phyloP scores from a whole-genome alignment of 192 early-diverging fungal genomes.

The Rhizoclosmatium sp. region DNA sequence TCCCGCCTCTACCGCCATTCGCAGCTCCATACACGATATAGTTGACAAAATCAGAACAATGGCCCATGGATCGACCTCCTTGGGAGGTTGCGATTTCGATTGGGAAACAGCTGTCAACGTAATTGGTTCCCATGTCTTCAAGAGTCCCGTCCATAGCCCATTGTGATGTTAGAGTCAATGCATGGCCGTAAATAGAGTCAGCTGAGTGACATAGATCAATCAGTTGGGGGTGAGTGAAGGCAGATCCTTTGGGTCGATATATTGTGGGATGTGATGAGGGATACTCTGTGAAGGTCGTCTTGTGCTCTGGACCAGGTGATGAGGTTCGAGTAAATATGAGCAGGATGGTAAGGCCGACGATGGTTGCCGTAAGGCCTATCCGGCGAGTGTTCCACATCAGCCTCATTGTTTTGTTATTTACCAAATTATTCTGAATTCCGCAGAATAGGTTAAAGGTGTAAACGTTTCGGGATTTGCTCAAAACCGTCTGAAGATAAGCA shows the following conservation, averaged over 20 bases:
- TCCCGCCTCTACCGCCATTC: background rate
- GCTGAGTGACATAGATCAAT: background rate
- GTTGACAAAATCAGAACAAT: background rate
- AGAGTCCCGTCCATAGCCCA: background rate
- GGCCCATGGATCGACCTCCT: background rate
- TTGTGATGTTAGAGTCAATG: background rate
- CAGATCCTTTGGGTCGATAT: background rate
- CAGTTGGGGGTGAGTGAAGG: background rate
- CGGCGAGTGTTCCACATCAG: background rate
- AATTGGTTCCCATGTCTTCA: background rate
- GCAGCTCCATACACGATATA: slow-evolving; percentile 1
- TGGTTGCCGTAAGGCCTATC: background rate
- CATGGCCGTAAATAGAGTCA: background rate
- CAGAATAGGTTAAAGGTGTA: too few species aligned
- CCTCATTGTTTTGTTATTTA: background rate
- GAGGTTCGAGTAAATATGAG: too few species aligned
- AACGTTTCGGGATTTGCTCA: too few species aligned
- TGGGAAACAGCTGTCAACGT: background rate
- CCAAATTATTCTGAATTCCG: background rate
- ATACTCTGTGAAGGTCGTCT: background rate
- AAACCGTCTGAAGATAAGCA: too few species aligned
- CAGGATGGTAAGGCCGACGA: background rate
- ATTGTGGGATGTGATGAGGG: background rate
- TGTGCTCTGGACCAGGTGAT: too few species aligned
- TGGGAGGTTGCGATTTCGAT: slow-evolving; percentile 13